phyloP scores from a whole-genome alignment of 108 stramenopile species.

The Pseudonitzschia multiseries region DNA sequence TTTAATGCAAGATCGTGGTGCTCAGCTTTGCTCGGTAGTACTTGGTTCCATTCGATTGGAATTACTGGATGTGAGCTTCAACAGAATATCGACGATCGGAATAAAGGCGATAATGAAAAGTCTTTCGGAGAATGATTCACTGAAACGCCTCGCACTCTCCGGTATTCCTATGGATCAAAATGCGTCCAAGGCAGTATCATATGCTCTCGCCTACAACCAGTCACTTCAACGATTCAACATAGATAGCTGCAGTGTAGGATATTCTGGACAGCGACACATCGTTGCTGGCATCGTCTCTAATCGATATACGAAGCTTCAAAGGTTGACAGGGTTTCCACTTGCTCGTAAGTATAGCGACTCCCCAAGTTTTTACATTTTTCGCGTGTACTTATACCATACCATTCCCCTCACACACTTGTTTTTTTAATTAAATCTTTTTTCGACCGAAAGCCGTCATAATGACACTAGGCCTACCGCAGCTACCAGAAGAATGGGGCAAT shows the following conservation, averaged over 20 bases:
- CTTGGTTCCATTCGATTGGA: constrained; percentile 69
- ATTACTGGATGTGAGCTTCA: constrained; percentile 76
- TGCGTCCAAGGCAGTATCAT: constrained; percentile 79
- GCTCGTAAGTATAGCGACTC: constrained; percentile 56
- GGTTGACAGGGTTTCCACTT: constrained; percentile 72
- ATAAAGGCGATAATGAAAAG: constrained; percentile 86
- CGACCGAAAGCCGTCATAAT: constrained; percentile 58
- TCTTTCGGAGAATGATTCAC: constrained; percentile 64
- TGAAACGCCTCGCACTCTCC: constrained; percentile 49
- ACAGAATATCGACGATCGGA: constrained; percentile 73
- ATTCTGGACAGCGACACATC: constrained; percentile 84
- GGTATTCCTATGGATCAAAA: constrained; percentile 81
- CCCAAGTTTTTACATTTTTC: neutral
- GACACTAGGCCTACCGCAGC: constrained; percentile 70
- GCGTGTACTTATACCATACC: too few species aligned
- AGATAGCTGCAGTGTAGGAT: constrained; percentile 74
- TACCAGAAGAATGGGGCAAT: constrained; percentile 79
- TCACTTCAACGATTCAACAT: constrained; percentile 61
- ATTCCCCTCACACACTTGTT: constrained; percentile 1
- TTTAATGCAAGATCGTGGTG: constrained; percentile 78
- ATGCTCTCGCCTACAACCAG: constrained; percentile 79
- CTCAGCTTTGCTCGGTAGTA: constrained; percentile 80
- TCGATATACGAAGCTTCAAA: constrained; percentile 49
- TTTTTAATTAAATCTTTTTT: neutral
- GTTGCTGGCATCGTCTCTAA: constrained; percentile 85